phyloP scores from a whole-genome alignment of 768 basidiomycete species.

The Pleurotus salmoneostramineus region DNA sequence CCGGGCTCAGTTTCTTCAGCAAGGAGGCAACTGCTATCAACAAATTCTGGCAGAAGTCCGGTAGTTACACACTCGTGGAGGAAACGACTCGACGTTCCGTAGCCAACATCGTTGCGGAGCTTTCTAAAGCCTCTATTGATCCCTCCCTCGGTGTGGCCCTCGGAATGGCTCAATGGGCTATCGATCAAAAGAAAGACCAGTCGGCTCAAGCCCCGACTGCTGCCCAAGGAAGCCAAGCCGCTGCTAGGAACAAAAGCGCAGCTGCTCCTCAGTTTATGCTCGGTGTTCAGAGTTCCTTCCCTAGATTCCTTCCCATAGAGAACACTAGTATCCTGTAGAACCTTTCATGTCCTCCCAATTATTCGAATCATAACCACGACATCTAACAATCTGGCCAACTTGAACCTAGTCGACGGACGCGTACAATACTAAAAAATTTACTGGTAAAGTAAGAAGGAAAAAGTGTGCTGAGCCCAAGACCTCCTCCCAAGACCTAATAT shows the following conservation, averaged over 20 bases:
- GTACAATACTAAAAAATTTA: too few species aligned
- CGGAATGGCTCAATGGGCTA: neutral
- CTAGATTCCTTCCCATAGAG: neutral
- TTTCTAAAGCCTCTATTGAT: neutral
- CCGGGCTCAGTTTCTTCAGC: neutral
- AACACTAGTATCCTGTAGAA: neutral
- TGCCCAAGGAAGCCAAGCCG: neutral
- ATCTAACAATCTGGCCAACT: too few species aligned
- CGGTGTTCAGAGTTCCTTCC: neutral
- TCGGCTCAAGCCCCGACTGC: neutral
- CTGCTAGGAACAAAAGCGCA: neutral
- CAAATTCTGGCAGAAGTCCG: neutral
- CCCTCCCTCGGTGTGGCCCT: neutral
- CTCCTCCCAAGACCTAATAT: too few species aligned
- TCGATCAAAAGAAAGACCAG: neutral
- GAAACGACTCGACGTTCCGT: neutral
- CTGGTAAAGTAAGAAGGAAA: too few species aligned
- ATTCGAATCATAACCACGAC: too few species aligned
- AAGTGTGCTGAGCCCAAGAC: too few species aligned
- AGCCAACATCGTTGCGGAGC: neutral
- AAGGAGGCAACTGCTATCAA: neutral
- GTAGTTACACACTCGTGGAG: neutral
- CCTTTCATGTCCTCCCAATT: too few species aligned
- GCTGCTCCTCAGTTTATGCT: neutral
- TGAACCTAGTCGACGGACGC: too few species aligned